Percentiles rank a stretch among this genome's conserved stretches.
Evolutionary conservation across 805 yeast species (phyloP).

Genomic region (Lipomyces starkeyi): DNA sequence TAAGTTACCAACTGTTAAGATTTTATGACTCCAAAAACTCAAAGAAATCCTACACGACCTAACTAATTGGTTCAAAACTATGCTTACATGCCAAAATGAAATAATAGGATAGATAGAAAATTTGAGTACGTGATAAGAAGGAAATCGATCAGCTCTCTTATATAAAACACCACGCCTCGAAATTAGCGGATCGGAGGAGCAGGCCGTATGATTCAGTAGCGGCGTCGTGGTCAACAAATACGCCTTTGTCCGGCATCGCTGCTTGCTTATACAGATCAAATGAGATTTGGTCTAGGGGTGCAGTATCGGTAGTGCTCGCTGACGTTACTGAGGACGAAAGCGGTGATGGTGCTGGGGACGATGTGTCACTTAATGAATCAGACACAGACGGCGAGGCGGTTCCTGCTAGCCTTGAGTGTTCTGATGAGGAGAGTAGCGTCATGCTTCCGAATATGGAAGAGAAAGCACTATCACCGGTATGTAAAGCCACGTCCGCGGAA

Average conservation of each 20-base stretch:
- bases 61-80: no score
- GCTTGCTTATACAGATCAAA: constrained; percentile 26
- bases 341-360: neutral
- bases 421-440: neutral
- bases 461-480: neutral
- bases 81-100: neutral
- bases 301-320: neutral
- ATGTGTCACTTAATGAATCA: neutral
- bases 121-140: no score
- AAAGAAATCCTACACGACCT: no score
- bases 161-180: constrained; percentile 36
- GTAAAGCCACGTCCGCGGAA: neutral
- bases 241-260: constrained; percentile 25
- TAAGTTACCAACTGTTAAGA: neutral
- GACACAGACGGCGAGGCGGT: neutral
- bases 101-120: no score
- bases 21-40: neutral
- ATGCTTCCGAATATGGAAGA: neutral
- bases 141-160: neutral
- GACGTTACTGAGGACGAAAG: neutral
- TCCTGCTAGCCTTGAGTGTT: neutral
- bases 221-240: constrained; percentile 19
- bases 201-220: constrained; percentile 25
- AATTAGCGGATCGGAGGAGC: constrained; percentile 28
- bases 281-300: neutral